Evolutionary conservation across 129 eudicot species (phyloP), one percentile per base, ranked within the genome.

Genomic region (Glebionis coronaria): DNA sequence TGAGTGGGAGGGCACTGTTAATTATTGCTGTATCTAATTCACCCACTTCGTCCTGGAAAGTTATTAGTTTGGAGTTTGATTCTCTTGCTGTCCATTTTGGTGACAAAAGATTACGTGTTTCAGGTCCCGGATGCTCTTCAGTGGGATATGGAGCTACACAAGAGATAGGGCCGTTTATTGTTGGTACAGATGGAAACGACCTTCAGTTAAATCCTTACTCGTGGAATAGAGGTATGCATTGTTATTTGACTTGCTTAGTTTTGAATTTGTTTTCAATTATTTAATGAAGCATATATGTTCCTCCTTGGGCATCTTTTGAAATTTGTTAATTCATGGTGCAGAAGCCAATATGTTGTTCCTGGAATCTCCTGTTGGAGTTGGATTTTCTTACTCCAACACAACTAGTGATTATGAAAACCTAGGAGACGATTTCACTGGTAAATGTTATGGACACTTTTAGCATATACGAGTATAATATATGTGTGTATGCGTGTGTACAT

Each of bases 131-230:
- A 59, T 91, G 98, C 73, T 91, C 98, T 64, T 91, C 98, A 69
- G 98, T 91, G 74, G 98, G 98, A 76, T 91, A 91, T 63, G 98
- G 98, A 79, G 98, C 98, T 73, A 91, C 98, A 64, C 96, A 88
- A 88, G 98, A 91, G 67, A 88, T 91, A 70, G 98, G 96, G 49
- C 98, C 98, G 12, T 88, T 91, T 61, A 73, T 91, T 31, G 87
- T 91, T 50, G 88, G 86, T 59, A 73, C 76, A 69, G 80, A 82
- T 56, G 80, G 82, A 54, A 68, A 69, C 12, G 84, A 46, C 25
- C 85, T 88, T 63, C 82, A 72, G 72, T 77, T 82, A 40, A 88
- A 88, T 80, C 88, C 88, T 18, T 88, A 84, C 75, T 77, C 91
- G 38, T 88, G 95, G 91, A 84, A 88, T 68, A 75, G 70, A 80